Conservation (phyloP, 768 basidiomycete genomes). For the Plicaturopsis crispa region DNA sequence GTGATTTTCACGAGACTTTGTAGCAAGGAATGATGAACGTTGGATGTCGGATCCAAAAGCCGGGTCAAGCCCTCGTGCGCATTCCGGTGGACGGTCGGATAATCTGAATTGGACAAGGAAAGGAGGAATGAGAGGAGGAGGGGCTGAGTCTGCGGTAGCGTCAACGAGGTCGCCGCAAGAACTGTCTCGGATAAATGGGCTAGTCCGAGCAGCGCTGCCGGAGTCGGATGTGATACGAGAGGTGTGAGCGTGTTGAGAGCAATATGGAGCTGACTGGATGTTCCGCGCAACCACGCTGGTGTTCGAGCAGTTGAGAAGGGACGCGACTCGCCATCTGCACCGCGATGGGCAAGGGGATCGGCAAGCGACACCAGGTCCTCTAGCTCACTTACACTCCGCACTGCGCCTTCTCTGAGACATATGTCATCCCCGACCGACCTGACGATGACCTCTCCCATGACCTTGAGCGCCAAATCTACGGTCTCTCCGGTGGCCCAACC, state of each 20-base stretch:
- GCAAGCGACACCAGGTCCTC: slow-evolving; percentile 48
- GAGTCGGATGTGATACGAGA: slow-evolving; percentile 64
- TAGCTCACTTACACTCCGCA: slow-evolving; percentile 47
- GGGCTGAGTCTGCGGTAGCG: slow-evolving; percentile 61
- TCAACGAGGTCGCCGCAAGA: slow-evolving; percentile 46
- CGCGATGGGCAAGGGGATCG: slow-evolving; percentile 3
- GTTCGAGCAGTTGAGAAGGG: slow-evolving; percentile 53
- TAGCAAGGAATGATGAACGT: slow-evolving; percentile 36
- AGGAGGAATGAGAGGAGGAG: slow-evolving; percentile 69
- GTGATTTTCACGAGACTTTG: slow-evolving; percentile 58
- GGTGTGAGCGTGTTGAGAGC: slow-evolving; percentile 73
- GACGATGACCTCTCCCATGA: slow-evolving; percentile 48
- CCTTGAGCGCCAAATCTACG: slow-evolving; percentile 48
- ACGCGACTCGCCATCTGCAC: slow-evolving; percentile 13
- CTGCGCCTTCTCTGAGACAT: slow-evolving; percentile 53
- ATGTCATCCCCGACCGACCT: slow-evolving; percentile 60
- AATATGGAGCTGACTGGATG: slow-evolving; percentile 75
- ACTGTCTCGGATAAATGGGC: slow-evolving; percentile 45
- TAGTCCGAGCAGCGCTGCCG: slow-evolving; percentile 54
- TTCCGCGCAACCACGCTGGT: slow-evolving; percentile 72
- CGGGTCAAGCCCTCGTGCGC: slow-evolving; percentile 40
- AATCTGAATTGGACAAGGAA: slow-evolving; percentile 56
- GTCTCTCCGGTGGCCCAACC: slow-evolving; percentile 70
- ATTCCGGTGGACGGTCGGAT: slow-evolving; percentile 39
- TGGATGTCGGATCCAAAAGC: slow-evolving; percentile 33